Conservation (phyloP, 129 eudicot species). For the Ambrosia trifida region DNA sequence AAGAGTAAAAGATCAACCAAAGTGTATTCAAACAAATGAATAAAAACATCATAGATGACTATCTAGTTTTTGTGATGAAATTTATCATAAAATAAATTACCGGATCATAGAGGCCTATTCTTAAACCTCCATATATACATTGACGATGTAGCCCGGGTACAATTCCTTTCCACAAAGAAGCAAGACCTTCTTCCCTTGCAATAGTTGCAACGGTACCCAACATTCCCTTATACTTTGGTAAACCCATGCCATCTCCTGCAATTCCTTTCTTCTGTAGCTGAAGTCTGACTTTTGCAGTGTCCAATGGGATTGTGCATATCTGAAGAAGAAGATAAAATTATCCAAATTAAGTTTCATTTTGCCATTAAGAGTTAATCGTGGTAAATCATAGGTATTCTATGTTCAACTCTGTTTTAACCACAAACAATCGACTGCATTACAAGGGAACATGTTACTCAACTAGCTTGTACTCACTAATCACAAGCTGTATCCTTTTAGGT, state of each 20-base stretch:
- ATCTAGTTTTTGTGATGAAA: too few relatives aligned
- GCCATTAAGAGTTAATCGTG: neutral
- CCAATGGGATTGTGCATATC: constrained; percentile 76
- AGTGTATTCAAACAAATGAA: neutral
- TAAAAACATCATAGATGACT: neutral
- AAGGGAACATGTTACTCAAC: neutral
- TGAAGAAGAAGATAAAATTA: constrained; percentile 9
- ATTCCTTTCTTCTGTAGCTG: constrained; percentile 74
- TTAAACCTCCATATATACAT: constrained; percentile 69
- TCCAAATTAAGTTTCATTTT: neutral
- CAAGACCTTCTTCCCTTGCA: constrained; percentile 78
- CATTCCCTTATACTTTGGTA: constrained; percentile 79
- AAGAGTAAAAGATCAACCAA: neutral
- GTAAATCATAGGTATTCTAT: too few relatives aligned
- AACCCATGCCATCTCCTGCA: constrained; percentile 58
- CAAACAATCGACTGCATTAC: neutral
- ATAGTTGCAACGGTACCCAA: constrained; percentile 82
- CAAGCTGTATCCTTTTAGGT: too few relatives aligned
- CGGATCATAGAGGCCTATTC: constrained; percentile 88
- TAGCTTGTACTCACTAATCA: neutral
- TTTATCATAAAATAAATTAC: constrained; percentile 28
- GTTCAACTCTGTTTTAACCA: neutral
- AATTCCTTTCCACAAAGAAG: constrained; percentile 83
- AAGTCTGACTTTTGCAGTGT: constrained; percentile 93
- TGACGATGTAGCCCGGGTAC: constrained; percentile 94